phyloP scores from a whole-genome alignment of 495 filamentous ascomycete species.

The Cenococcum geophilum region DNA sequence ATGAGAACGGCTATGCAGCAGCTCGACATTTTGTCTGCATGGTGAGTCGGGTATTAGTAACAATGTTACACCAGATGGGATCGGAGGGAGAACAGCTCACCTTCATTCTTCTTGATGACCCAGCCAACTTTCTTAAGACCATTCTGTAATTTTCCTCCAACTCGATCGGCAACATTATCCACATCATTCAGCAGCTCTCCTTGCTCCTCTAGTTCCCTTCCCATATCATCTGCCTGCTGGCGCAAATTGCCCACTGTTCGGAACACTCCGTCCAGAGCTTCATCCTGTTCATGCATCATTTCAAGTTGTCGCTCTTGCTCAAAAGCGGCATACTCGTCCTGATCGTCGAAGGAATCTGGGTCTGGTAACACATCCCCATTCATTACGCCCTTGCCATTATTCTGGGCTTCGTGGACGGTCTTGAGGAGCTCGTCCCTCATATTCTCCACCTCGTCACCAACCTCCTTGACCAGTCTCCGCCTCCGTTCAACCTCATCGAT shows the following conservation, averaged over 20 bases:
- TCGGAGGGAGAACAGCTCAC: conserved; percentile 44
- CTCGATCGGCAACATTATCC: conserved; percentile 74
- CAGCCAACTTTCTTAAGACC: conserved; percentile 79
- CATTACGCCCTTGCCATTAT: conserved; percentile 29
- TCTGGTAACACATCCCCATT: conserved; percentile 54
- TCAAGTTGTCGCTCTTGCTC: conserved; percentile 87
- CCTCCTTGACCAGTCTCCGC: conserved; percentile 77
- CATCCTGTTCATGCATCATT: conserved; percentile 93
- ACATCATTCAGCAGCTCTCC: conserved; percentile 70
- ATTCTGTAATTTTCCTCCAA: conserved; percentile 75
- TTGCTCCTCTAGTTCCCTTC: conserved; percentile 91
- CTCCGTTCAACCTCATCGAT: conserved; percentile 74
- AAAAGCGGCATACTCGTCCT: conserved; percentile 71
- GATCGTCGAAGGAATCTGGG: conserved; percentile 60
- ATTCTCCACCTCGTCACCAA: conserved; percentile 78
- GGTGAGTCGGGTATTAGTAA: conserved; percentile 6
- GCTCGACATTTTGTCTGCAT: conserved; percentile 69
- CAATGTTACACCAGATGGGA: conserved; percentile 18
- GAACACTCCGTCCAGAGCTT: conserved; percentile 87
- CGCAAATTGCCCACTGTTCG: conserved; percentile 84
- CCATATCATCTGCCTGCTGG: conserved; percentile 90
- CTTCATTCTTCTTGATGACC: conserved; percentile 89
- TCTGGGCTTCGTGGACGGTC: conserved; percentile 42
- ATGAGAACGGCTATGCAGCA: conserved; percentile 89
- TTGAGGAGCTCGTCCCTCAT: conserved; percentile 77